Base-by-base conservation (phyloP, 352 stramenopile species). In the Phytophthora pluvialis region DNA sequence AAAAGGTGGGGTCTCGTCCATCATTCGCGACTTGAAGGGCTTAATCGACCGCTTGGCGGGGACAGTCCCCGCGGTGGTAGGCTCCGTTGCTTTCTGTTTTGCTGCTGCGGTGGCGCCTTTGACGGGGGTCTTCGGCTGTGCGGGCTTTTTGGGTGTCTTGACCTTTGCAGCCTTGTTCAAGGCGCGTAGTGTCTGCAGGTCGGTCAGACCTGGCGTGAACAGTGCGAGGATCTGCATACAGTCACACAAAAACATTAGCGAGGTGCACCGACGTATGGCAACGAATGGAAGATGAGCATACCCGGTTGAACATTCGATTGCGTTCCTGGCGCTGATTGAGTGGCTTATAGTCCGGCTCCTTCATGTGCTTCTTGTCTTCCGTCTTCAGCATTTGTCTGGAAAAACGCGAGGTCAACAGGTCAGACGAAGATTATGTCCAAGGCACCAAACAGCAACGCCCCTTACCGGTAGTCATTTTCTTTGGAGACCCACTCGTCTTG, bases 311-410 rank as follows among this genome's bases (percentile, higher is more conserved):
- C 50, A 93, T 77, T 35, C 86, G 86, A 78, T 96, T 96, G 39
- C 87, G 80, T 67, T 96, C 88, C 57, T 96, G 87, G 3, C 86
- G 88, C 21, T 81, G 59, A 38, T 93, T 94, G 28, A 96, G 69
- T 33, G 74, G 68, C 3, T 86, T 75, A 38, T 85, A 93, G 43
- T 96, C 88, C 16, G 56, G 43, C 49, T 92, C 83, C 40, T 90
- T 88, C 72, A 96, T 76, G 60, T 89, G 64, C 46, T 96, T 96
- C 61, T 96, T 96, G 72, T 96, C 88, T 59, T 96, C 88, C 0
- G 84, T 93, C 70, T 96, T 96, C 15, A 96, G 80, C 84, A 96
- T 90, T 82, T 92, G 86, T 11, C 86, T 94, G 35, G 21, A 18
- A n/a, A 54, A 49, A 45, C n/a, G 5, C 39, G 32, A 63, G 18